Evolutionary conservation across 2,329 filamentous ascomycete species (phyloP), one percentile per base, ranked within the genome.

Genomic region (Alternaria hordeiaustralica): DNA sequence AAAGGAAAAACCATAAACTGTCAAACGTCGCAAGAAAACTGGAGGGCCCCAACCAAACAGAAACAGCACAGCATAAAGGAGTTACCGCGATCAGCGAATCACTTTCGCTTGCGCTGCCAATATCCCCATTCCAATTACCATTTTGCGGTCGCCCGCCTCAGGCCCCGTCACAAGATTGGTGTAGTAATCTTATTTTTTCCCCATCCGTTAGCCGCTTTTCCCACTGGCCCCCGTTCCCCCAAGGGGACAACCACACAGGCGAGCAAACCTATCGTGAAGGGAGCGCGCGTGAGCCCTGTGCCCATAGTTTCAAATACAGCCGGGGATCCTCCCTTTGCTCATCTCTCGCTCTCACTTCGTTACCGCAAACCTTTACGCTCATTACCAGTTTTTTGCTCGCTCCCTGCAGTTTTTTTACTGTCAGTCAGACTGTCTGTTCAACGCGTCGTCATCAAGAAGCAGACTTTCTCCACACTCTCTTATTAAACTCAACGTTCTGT

Each of bases 251-350:
- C 61, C 67, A 66, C 58, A 44, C 55, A 47, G 33, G 55, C 49
- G 61, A 49, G 45, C 49, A 62, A 54, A 59, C 60, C 62, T 36
- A 64, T 71, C 64, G 69, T 71, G 65, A 41, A 41, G 36, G 36
- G n/a, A 41, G 36, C 15, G n/a, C 15, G n/a, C 33, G 36, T 41
- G 36, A 41, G 36, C 36, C 36, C 36, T 41, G 36, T 41, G 36
- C 36, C 36, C 36, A 6, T 41, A 66, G 58, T 73, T 74, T 72
- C 71, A 73, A 69, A 73, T 73, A 73, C 68, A 64, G 67, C 71
- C 61, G 60, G 66, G 61, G 59, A 58, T 63, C 64, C 68, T 62
- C 60, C 61, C 63, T 59, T 59, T 36, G 30, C 43, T 60, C 58
- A 56, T 66, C 47, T 55, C 58, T 55, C 60, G 62, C 67, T 57